phyloP scores from a whole-genome alignment of 306 rosid species.

The Malus sieversii region DNA sequence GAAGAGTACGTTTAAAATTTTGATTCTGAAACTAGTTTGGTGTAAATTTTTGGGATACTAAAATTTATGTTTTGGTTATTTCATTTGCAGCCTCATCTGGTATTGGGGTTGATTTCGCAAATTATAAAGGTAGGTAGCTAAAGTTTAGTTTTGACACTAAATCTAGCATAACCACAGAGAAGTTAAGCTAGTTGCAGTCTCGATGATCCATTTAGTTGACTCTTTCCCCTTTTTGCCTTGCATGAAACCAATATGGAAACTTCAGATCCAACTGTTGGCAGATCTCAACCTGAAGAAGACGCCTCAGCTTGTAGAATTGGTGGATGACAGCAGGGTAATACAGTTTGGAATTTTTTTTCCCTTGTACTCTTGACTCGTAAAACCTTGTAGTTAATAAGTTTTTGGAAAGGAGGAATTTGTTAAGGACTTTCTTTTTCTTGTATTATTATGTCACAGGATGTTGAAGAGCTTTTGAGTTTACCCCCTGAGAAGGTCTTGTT shows the following conservation, averaged over 20 bases:
- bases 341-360: neutral
- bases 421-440: constrained; percentile 9
- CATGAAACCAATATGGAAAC: constrained; percentile 17
- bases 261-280: constrained; percentile 90
- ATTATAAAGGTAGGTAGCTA: constrained; percentile 72
- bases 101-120: constrained; percentile 91
- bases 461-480: constrained; percentile 89
- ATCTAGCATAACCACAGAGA: neutral
- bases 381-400: neutral
- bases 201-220: constrained; percentile 5
- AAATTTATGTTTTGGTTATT: constrained; percentile 21
- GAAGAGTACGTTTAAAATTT: constrained; percentile 61
- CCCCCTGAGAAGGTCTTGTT: constrained; percentile 88
- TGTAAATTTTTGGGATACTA: neutral
- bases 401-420: neutral
- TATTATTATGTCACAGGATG: constrained; percentile 50
- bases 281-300: constrained; percentile 95
- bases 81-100: constrained; percentile 82
- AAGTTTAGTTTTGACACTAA: constrained; percentile 10
- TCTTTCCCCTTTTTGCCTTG: constrained; percentile 5
- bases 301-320: constrained; percentile 93
- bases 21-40: neutral
- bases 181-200: neutral
- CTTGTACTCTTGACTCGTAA: neutral
- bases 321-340: constrained; percentile 70